Percentiles rank a stretch among this genome's conserved stretches.
phyloP scores from a whole-genome alignment of 108 stramenopile species.

The Chaetoceros muelleri region DNA sequence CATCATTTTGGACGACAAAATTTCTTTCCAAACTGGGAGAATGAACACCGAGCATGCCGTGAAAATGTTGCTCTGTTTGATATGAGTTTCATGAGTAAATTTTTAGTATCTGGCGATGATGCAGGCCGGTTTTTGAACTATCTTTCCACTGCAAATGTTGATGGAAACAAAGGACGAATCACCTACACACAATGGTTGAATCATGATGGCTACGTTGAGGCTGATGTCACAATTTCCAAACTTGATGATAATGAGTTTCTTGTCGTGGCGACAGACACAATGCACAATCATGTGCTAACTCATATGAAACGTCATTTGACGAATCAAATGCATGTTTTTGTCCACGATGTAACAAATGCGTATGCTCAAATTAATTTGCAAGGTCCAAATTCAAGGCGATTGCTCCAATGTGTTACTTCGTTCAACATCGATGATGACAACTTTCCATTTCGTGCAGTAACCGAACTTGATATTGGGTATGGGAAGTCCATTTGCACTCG shows the following conservation, averaged over 20 bases:
- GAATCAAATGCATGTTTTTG: slow-evolving; percentile 14
- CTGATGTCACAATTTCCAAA: slow-evolving; percentile 68
- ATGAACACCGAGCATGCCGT: slow-evolving; percentile 51
- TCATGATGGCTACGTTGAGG: slow-evolving; percentile 44
- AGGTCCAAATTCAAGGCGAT: slow-evolving; percentile 47
- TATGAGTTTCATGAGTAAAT: slow-evolving; percentile 83
- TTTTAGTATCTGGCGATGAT: slow-evolving; percentile 48
- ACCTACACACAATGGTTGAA: slow-evolving; percentile 74
- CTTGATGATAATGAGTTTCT: slow-evolving; percentile 38
- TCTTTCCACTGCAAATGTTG: slow-evolving; percentile 58
- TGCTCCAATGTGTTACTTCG: slow-evolving; percentile 39
- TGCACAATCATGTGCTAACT: slow-evolving; percentile 51
- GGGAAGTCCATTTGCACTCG: slow-evolving; percentile 31
- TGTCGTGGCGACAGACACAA: slow-evolving; percentile 69
- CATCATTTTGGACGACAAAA: slow-evolving; percentile 35
- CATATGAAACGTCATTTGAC: slow-evolving; percentile 32
- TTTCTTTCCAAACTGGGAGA: slow-evolving; percentile 39
- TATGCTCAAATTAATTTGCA: slow-evolving; percentile 63
- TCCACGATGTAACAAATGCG: slow-evolving; percentile 47
- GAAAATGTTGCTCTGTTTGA: slow-evolving; percentile 58
- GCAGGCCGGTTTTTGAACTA: slow-evolving; percentile 50
- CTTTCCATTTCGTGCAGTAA: slow-evolving; percentile 42
- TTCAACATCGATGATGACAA: slow-evolving; percentile 18
- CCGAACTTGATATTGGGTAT: slow-evolving; percentile 43
- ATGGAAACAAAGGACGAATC: slow-evolving; percentile 25